A percentile compares a stretch with the other conserved stretches of the same genome.
phyloP scores from a whole-genome alignment of 208 protist genomes.

The Trypanosoma conorhini region DNA sequence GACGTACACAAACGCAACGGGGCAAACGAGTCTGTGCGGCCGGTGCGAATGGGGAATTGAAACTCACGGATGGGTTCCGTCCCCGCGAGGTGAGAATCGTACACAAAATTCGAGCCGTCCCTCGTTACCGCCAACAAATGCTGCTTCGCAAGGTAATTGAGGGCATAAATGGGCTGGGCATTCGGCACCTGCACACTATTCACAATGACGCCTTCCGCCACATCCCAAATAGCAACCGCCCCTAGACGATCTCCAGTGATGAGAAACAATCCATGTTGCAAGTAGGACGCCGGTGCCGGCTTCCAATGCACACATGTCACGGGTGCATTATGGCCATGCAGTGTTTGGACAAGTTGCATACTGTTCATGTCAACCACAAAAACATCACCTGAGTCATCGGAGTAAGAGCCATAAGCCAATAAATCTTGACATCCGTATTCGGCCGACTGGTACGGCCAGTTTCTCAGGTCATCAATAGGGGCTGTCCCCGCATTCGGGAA shows the following conservation, averaged over 20 bases:
- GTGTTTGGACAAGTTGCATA: conserved; percentile 73
- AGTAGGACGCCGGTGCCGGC: conserved; percentile 47
- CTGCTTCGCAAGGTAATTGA: conserved; percentile 50
- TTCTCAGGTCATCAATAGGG: conserved; percentile 24
- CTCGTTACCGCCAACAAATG: conserved; percentile 63
- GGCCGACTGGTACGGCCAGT: conserved; percentile 49
- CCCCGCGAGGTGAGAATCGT: conserved; percentile 60
- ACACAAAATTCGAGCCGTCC: conserved; percentile 59
- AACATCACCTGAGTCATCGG: conserved; percentile 43
- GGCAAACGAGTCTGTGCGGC: not conserved
- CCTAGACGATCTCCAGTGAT: conserved; percentile 57
- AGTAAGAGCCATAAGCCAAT: conserved; percentile 58
- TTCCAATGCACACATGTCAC: conserved; percentile 78
- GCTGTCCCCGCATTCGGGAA: not conserved
- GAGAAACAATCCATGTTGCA: conserved; percentile 69
- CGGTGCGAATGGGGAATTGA: conserved; percentile 12
- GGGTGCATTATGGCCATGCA: conserved; percentile 47
- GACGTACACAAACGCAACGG: conserved; percentile 35
- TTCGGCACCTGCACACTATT: conserved; percentile 52
- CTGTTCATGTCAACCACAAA: conserved; percentile 81
- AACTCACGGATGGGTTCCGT: conserved; percentile 26
- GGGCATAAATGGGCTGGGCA: conserved; percentile 34
- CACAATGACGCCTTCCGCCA: conserved; percentile 58
- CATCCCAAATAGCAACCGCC: conserved; percentile 74
- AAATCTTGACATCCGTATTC: conserved; percentile 72